Evolutionary conservation across 2,329 filamentous ascomycete genomes (phyloP).

Genomic region (Periglandula ipomoeae): DNA sequence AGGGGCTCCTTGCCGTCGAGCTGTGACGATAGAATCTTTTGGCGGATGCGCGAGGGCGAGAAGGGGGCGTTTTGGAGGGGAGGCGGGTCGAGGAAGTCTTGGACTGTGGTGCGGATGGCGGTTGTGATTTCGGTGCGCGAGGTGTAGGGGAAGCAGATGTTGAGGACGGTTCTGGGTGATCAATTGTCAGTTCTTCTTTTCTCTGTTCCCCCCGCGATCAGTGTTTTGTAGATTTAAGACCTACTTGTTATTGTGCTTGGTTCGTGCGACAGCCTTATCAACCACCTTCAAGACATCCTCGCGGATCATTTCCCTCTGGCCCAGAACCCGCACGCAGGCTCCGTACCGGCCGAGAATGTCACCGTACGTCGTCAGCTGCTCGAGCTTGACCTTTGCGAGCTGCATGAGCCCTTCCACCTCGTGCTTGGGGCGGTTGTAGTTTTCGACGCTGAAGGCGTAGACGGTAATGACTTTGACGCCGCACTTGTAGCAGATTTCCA

Average conservation of each 20-base stretch:
- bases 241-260: slow-evolving; percentile 76
- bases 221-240: background rate
- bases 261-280: slow-evolving; percentile 77
- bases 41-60: slow-evolving; percentile 77
- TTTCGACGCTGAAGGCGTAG: slow-evolving; percentile 98
- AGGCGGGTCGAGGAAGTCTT: slow-evolving; percentile 71
- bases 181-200: slow-evolving; percentile 7
- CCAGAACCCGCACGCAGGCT: slow-evolving; percentile 75
- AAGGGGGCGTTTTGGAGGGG: slow-evolving; percentile 61
- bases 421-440: slow-evolving; percentile 94
- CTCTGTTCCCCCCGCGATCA: background rate
- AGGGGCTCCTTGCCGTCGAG: slow-evolving; percentile 38
- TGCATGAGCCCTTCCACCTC: slow-evolving; percentile 97
- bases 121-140: slow-evolving; percentile 91
- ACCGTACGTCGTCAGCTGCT: slow-evolving; percentile 85
- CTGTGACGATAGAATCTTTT: slow-evolving; percentile 70
- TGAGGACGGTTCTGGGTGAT: slow-evolving; percentile 49
- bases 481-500: slow-evolving; percentile 97
- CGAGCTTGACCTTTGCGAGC: slow-evolving; percentile 90
- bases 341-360: slow-evolving; percentile 90
- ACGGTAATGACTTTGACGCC: slow-evolving; percentile 96
- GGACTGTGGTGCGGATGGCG: slow-evolving; percentile 77
- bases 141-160: slow-evolving; percentile 97
- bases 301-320: slow-evolving; percentile 74
- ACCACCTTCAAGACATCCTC: slow-evolving; percentile 84